Base-by-base conservation (phyloP, 23 red algal species). In the Cyanidioschyzon merolae region DNA sequence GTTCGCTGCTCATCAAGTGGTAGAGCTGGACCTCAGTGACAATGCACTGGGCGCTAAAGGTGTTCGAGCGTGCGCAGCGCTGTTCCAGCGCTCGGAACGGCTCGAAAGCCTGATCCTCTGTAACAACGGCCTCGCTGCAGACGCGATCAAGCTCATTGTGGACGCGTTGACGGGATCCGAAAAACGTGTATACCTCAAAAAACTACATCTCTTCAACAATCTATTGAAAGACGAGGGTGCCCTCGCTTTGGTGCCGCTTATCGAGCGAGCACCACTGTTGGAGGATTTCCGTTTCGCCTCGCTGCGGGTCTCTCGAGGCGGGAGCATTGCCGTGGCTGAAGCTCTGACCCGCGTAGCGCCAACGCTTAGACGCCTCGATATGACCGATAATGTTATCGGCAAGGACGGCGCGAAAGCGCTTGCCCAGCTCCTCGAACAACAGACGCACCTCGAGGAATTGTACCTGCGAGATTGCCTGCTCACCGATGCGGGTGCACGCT, bases 31-130 rank as follows among this genome's bases (percentile, higher is more conserved):
- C 76, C 39, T 95, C 27, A 85, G 79, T 15, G 82, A 89, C 77
- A 95, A 95, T 58, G 86, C 86, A 1, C 77, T 95, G 57, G 90
- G 90, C 39, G 79, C 80, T 31, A 84, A 83, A 45, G 90, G 90
- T 37, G 79, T 95, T 0, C 58, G 79, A 0, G 76, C 82, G 26
- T 86, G 80, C 35, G 41, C 68, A 17, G 75, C 83, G 75, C 17
- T 89, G 59, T 58, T 95, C 1, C 38, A 38, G 58, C 35, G 34
- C 7, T 58, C 54, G 38, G 39, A 81, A 15, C 59, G 41, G n/a
- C 32, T 81, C 1, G 40, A 81, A 40, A 30, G 59, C 0, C 59
- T 95, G 17, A 41, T 40, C 31, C 75, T 95, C 24, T 50, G 75
- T 17, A 80, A 89, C 35, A 74, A 83, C 41, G 90, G 86, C 34